phyloP scores from a whole-genome alignment of 345 rosid genomes.

The Anastatica hierochuntica region DNA sequence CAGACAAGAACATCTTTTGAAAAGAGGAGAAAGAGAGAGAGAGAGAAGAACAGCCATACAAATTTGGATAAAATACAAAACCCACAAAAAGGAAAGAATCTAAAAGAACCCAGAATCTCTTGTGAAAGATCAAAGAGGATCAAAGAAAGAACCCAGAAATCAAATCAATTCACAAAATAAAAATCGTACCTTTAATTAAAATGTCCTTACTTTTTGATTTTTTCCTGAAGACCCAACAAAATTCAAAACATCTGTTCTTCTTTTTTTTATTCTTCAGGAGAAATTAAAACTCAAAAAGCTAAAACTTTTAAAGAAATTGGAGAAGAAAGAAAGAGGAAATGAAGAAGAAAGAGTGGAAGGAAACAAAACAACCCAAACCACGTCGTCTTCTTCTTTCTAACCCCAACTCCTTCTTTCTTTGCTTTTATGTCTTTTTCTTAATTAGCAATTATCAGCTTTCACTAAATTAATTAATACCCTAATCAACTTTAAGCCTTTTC shows the following conservation, averaged over 20 bases:
- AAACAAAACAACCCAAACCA: constrained; percentile 26
- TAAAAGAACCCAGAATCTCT: constrained; percentile 11
- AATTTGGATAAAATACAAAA: constrained; percentile 8
- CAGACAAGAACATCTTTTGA: constrained; percentile 14
- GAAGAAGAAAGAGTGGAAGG: constrained; percentile 23
- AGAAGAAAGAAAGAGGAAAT: constrained; percentile 6
- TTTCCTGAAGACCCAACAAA: background rate
- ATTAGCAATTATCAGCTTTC: no score
- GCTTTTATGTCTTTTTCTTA: constrained; percentile 20
- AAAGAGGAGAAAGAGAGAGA: background rate
- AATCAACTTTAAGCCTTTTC: no score
- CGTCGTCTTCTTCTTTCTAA: constrained; percentile 26
- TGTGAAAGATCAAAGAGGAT: constrained; percentile 9
- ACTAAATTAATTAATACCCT: no score
- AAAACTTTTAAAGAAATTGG: background rate
- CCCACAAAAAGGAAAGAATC: background rate
- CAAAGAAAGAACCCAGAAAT: constrained; percentile 3
- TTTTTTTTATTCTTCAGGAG: background rate
- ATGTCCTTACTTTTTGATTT: background rate
- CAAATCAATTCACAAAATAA: background rate
- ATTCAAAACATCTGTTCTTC: background rate
- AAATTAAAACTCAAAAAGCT: background rate
- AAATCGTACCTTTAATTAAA: constrained; percentile 20
- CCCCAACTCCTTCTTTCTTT: constrained; percentile 14
- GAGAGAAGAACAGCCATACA: background rate